These are phyloP conservation scores for Solanum bulbocastanum DNA, from an alignment of 257 asterid species.

Conservation along the genomic window DNA sequence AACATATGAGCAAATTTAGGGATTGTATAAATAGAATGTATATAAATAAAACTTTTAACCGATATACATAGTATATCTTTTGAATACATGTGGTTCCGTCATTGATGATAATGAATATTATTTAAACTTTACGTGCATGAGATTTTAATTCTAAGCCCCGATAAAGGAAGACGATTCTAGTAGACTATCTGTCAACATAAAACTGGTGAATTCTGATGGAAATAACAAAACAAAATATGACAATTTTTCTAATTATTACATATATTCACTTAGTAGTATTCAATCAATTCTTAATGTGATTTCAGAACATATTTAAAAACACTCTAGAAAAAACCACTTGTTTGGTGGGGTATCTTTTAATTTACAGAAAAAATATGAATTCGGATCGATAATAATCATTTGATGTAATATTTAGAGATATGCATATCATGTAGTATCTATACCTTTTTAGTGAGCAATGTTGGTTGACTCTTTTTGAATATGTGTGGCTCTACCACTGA, in stretches of 20 bases:
- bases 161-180: background rate
- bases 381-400: too few species aligned
- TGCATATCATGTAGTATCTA: too few species aligned
- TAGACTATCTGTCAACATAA: background rate
- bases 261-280: background rate
- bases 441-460: background rate
- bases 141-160: background rate
- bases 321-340: too few species aligned
- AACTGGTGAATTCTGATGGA: background rate
- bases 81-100: background rate
- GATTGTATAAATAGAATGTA: background rate
- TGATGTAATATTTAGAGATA: too few species aligned
- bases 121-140: background rate
- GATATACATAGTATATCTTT: background rate
- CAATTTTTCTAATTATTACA: too few species aligned
- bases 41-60: background rate
- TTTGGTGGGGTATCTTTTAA: too few species aligned
- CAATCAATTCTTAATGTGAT: background rate
- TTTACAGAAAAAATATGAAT: too few species aligned
- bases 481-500: background rate
- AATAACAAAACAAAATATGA: background rate
- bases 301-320: too few species aligned
- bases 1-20: background rate
- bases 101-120: too few species aligned
- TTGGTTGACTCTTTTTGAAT: background rate